Evolutionary conservation across 345 rosid genomes (phyloP), one percentile per base, ranked within the genome.

Genomic region (Brassica carinata): DNA sequence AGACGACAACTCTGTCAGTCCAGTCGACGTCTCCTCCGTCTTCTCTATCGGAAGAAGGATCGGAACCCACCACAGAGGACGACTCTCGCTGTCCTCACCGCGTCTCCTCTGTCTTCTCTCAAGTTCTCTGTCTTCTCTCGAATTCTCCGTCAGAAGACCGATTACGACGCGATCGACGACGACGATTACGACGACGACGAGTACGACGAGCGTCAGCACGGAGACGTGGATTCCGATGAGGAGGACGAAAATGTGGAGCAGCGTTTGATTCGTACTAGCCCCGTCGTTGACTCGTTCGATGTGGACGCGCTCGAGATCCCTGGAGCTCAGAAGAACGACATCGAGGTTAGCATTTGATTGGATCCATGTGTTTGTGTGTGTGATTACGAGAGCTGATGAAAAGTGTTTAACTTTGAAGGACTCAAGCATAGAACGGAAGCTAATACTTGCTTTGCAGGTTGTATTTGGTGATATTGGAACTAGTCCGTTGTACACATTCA

Each of bases 381-480:
- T 55, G 62, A 17, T 26, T 80, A n/a, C 5, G 0, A 14, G 29
- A 51, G 15, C 26, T 23, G 34, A 51, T 53, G 26, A 10, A 0
- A 18, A 76, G 8, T 31, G 67, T 30, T 72, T 33, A 34, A 29
- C 34, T 53, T 63, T 23, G 81, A 90, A 96, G 99, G 99, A 89
- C 30, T 81, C 88, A 67, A 84, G 90, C 65, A 17, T 92, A 11
- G 88, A 96, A 45, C 93, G 85, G 91, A 92, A 76, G 65, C 79
- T 96, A 73, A 67, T 88, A 17, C 90, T 96, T 64, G 94, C 94
- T 57, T 90, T 88, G 82, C 99, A 96, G 43, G 90, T 93, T 83
- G 98, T 93, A 30, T 96, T 96, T 88, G 99, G 99, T 75, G 99
- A 96, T 78, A 95, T 93, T 85, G 99, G 99, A 59, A 96, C 98